Conservation (phyloP, 148 eudicot genomes). For the Rhododendron ovatum region DNA sequence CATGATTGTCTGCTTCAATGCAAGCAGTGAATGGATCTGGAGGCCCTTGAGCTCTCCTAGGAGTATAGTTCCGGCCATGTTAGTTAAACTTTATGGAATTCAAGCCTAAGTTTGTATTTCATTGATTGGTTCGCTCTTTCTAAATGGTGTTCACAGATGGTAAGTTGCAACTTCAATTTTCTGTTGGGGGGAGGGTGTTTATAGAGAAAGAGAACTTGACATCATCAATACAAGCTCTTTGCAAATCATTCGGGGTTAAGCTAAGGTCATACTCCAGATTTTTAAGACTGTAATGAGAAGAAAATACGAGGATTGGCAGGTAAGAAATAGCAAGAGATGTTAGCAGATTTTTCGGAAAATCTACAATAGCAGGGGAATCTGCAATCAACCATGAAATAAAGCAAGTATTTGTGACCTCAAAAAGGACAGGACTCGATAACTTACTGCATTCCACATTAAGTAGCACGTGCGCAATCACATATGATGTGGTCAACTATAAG, state of each 20-base stretch:
- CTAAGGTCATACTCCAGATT: neutral
- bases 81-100: neutral
- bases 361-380: neutral
- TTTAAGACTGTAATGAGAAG: neutral
- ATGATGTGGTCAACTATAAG: neutral
- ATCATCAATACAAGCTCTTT: neutral
- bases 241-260: neutral
- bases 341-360: neutral
- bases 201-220: neutral
- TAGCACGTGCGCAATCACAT: neutral
- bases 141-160: neutral
- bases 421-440: neutral
- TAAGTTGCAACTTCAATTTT: neutral
- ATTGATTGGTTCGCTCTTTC: neutral
- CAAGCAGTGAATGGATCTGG: neutral
- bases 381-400: neutral
- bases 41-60: neutral
- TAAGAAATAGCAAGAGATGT: neutral
- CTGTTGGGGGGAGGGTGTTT: neutral
- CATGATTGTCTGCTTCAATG: neutral
- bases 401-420: neutral
- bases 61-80: too few relatives aligned
- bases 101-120: neutral
- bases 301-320: neutral
- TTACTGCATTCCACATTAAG: neutral